Evolutionary conservation across 768 basidiomycete species (phyloP).

Genomic region (Lactarius quietus): DNA sequence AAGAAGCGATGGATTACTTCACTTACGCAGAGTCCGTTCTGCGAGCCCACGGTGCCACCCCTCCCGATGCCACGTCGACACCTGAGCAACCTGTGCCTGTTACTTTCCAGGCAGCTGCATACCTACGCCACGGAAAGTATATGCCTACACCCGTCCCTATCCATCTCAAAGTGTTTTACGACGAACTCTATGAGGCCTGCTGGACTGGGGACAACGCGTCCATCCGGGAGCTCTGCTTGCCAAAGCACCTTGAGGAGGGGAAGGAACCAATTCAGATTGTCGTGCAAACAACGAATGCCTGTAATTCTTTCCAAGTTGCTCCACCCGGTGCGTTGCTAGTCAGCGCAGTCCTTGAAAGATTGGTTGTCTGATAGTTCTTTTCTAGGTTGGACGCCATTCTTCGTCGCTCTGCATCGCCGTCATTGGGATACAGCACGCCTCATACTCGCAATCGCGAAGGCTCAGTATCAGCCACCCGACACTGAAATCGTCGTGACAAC

Average conservation of each 20-base stretch:
- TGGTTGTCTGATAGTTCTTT: constrained; percentile 3
- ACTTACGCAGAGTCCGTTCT: constrained; percentile 3
- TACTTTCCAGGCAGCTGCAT: constrained; percentile 27
- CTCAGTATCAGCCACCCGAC: constrained; percentile 50
- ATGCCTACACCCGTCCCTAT: constrained; percentile 30
- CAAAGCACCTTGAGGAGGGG: constrained; percentile 33
- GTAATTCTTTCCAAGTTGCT: constrained; percentile 20
- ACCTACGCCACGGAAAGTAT: constrained; percentile 29
- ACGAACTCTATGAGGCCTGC: constrained; percentile 56
- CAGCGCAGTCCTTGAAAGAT: not conserved
- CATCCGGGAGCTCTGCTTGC: constrained; percentile 52
- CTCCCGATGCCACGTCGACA: not conserved
- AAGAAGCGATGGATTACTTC: not conserved
- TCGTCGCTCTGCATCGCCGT: constrained; percentile 45
- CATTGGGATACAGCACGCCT: constrained; percentile 56
- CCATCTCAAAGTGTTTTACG: constrained; percentile 41
- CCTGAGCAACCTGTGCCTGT: not conserved
- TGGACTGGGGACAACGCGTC: constrained; percentile 48
- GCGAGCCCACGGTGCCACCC: not conserved
- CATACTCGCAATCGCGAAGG: constrained; percentile 52
- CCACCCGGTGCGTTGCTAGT: constrained; percentile 13
- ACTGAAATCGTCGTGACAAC: constrained; percentile 30
- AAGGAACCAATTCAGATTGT: constrained; percentile 43
- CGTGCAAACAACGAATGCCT: constrained; percentile 33
- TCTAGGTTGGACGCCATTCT: constrained; percentile 47